Percentiles rank a stretch among this genome's conserved stretches.
Conservation (phyloP, 495 filamentous ascomycete genomes). For the Aspergillus baeticus region DNA sequence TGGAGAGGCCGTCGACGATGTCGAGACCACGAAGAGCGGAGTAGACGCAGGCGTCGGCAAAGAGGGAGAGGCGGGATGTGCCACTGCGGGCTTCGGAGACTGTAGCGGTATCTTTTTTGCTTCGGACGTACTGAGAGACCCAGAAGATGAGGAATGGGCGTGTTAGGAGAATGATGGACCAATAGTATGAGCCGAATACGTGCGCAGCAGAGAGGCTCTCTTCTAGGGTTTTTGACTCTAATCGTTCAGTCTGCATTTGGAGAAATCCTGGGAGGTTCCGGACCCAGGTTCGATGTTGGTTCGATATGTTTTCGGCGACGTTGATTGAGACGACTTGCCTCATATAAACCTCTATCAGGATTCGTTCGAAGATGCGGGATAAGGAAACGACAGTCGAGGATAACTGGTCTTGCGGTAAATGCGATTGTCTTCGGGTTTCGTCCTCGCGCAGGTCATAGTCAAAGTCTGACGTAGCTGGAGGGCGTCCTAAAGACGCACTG, state of each 20-base stretch:
- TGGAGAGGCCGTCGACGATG: conserved; percentile 56
- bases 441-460: conserved; percentile 53
- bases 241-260: conserved; percentile 34
- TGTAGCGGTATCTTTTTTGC: conserved; percentile 27
- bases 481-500: conserved; percentile 58
- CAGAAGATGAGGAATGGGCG: conserved; percentile 65
- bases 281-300: conserved; percentile 50
- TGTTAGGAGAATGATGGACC: conserved; percentile 70
- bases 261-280: conserved; percentile 33
- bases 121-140: conserved; percentile 45
- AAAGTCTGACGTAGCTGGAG: conserved; percentile 57
- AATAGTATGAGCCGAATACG: conserved; percentile 67
- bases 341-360: conserved; percentile 67
- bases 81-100: conserved; percentile 24
- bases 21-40: conserved; percentile 68
- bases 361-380: conserved; percentile 65
- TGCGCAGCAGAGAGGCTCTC: conserved; percentile 65
- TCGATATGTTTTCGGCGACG: conserved; percentile 64
- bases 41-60: conserved; percentile 68
- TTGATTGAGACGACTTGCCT: conserved; percentile 66
- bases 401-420: conserved; percentile 32
- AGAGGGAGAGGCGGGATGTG: conserved; percentile 55
- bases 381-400: conserved; percentile 36
- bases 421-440: conserved; percentile 19
- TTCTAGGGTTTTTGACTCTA: conserved; percentile 42